Conservation (phyloP, 371 early-diverging fungal genomes). For the Mycotypha africana region DNA sequence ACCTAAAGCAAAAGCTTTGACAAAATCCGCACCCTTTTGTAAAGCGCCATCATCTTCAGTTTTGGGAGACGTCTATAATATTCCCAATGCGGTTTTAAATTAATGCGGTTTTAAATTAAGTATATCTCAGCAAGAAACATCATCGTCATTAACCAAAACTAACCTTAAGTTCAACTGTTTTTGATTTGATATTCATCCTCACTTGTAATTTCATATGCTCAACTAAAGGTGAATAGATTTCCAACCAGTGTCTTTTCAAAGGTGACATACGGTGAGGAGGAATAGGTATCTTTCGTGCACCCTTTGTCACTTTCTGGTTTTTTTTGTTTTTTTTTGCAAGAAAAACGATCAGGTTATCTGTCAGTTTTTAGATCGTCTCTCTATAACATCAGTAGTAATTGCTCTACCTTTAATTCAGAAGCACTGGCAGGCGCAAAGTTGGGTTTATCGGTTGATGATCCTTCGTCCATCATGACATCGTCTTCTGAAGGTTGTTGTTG, state of each 20-base stretch:
- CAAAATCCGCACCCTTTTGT: slow-evolving; percentile 95
- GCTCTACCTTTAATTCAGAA: slow-evolving; percentile 24
- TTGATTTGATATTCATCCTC: slow-evolving; percentile 89
- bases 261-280: slow-evolving; percentile 92
- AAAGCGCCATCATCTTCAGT: slow-evolving; percentile 86
- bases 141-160: no score
- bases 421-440: slow-evolving; percentile 36
- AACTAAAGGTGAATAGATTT: slow-evolving; percentile 98
- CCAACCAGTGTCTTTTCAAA: slow-evolving; percentile 94
- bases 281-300: slow-evolving; percentile 81
- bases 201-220: slow-evolving; percentile 97
- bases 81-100: no score
- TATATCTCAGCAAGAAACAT: no score
- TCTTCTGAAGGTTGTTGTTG: slow-evolving; percentile 31
- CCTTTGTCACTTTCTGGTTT: slow-evolving; percentile 34
- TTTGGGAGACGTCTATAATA: slow-evolving; percentile 60
- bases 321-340: no score
- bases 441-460: slow-evolving; percentile 23
- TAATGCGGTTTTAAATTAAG: no score
- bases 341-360: not conserved
- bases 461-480: slow-evolving; percentile 44
- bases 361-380: not conserved
- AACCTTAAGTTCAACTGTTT: slow-evolving; percentile 88
- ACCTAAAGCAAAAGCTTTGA: slow-evolving; percentile 88
- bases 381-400: not conserved